phyloP scores from a whole-genome alignment of 305 asterid species.

The Fraxinus floribunda region DNA sequence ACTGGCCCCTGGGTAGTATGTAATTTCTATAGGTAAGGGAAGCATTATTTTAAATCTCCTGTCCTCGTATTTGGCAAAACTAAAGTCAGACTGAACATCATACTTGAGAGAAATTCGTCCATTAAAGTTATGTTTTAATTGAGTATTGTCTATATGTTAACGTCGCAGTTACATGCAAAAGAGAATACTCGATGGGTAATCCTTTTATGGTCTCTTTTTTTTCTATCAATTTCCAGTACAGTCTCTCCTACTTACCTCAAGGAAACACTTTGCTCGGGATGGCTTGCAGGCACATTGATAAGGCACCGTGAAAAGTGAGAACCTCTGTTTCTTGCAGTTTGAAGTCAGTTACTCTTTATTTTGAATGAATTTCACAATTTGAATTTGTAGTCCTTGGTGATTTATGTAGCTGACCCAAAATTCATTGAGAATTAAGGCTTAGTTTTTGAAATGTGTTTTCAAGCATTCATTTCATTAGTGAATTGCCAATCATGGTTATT shows the following conservation, averaged over 20 bases:
- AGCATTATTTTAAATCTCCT: background rate
- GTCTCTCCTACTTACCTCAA: conserved; percentile 85
- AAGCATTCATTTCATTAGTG: background rate
- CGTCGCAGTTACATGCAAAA: background rate
- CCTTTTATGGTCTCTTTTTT: conserved; percentile 25
- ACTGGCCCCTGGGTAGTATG: background rate
- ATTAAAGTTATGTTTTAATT: background rate
- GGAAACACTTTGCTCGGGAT: conserved; percentile 90
- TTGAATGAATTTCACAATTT: background rate
- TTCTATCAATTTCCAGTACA: conserved; percentile 59
- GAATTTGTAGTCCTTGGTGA: background rate
- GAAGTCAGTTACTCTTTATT: background rate
- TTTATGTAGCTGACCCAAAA: background rate
- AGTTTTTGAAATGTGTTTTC: background rate
- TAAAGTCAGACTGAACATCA: conserved; percentile 2
- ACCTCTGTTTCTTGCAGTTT: conserved; percentile 13
- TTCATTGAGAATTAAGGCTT: background rate
- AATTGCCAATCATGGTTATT: background rate
- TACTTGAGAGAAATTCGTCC: background rate
- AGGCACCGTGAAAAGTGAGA: conserved; percentile 71
- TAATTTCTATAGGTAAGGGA: background rate
- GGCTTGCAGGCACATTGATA: conserved; percentile 79
- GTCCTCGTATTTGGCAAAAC: conserved; percentile 9
- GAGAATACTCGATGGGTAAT: background rate
- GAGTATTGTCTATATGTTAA: background rate